A percentile compares a stretch with the other conserved stretches of the same genome.
phyloP scores from a whole-genome alignment of 2,329 filamentous ascomycete genomes.

The Orbilia quercus region DNA sequence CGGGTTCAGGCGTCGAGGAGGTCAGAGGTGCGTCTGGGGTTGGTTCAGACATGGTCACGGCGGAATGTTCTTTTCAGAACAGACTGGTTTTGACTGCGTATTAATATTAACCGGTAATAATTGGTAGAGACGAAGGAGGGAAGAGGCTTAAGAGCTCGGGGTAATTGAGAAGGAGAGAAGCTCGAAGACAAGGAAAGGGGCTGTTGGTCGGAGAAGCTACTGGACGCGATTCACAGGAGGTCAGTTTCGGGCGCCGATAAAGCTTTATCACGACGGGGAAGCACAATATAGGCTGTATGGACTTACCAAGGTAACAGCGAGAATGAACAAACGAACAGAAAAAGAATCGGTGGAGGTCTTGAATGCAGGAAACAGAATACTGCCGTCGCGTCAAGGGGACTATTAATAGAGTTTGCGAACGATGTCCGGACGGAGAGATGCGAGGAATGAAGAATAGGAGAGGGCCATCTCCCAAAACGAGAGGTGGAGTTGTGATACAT shows the following conservation, averaged over 20 bases:
- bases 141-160: background rate
- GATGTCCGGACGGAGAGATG: slow-evolving; percentile 13
- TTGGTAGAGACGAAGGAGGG: slow-evolving; percentile 2
- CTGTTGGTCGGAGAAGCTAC: background rate
- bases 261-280: slow-evolving; percentile 20
- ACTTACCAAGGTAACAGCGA: slow-evolving; percentile 11
- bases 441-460: slow-evolving; percentile 26
- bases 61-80: background rate
- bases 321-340: slow-evolving; percentile 47
- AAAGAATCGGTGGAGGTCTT: slow-evolving; percentile 9
- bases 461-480: slow-evolving; percentile 34
- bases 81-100: background rate
- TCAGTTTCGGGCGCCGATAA: slow-evolving; percentile 23
- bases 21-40: slow-evolving; percentile 39
- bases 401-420: slow-evolving; percentile 19
- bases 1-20: slow-evolving; percentile 51
- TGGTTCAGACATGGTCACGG: slow-evolving; percentile 37
- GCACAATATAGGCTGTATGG: background rate
- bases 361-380: background rate
- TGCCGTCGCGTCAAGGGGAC: slow-evolving; percentile 34
- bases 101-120: slow-evolving; percentile 7
- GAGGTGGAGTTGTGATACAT: slow-evolving; percentile 21
- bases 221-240: slow-evolving; percentile 29
- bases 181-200: slow-evolving; percentile 7
- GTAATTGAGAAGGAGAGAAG: background rate